phyloP scores from a whole-genome alignment of 164 flowering plant genomes.

The Echeveria elegans region DNA sequence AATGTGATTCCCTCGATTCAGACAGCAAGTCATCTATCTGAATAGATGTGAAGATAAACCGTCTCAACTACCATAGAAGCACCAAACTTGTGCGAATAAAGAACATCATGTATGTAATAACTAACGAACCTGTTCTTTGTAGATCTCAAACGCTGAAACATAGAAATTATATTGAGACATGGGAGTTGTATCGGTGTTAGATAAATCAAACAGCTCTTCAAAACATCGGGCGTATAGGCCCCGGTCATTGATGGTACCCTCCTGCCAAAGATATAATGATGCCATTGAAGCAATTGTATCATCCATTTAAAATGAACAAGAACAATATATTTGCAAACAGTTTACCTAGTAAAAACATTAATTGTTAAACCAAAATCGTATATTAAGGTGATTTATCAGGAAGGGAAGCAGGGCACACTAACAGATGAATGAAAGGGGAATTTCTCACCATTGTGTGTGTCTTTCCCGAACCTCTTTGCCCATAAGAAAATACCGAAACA shows the following conservation, averaged over 20 bases:
- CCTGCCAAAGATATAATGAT: constrained; percentile 38
- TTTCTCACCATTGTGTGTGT: constrained; percentile 80
- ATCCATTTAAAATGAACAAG: neutral
- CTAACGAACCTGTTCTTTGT: constrained; percentile 76
- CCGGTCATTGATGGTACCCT: constrained; percentile 92
- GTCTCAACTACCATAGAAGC: neutral
- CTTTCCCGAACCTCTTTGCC: constrained; percentile 87
- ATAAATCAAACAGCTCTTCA: constrained; percentile 96
- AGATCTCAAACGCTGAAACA: constrained; percentile 69
- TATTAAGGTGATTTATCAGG: neutral
- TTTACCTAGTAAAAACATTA: neutral
- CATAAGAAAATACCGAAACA: constrained; percentile 87
- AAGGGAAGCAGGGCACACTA: neutral
- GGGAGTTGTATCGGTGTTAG: constrained; percentile 76
- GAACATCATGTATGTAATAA: constrained; percentile 6
- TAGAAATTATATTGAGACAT: constrained; percentile 58
- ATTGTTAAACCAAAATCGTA: neutral
- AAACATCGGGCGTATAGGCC: constrained; percentile 86
- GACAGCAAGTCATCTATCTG: constrained; percentile 80
- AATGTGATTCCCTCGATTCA: constrained; percentile 31
- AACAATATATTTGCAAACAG: neutral
- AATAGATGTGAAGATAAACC: constrained; percentile 11
- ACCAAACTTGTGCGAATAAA: neutral
- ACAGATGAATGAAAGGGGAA: constrained; percentile 23
- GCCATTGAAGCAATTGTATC: neutral